These are phyloP conservation scores for Schizosaccharomyces osmophilus DNA, from an alignment of 805 yeast genomes.

Conservation along the genomic window DNA sequence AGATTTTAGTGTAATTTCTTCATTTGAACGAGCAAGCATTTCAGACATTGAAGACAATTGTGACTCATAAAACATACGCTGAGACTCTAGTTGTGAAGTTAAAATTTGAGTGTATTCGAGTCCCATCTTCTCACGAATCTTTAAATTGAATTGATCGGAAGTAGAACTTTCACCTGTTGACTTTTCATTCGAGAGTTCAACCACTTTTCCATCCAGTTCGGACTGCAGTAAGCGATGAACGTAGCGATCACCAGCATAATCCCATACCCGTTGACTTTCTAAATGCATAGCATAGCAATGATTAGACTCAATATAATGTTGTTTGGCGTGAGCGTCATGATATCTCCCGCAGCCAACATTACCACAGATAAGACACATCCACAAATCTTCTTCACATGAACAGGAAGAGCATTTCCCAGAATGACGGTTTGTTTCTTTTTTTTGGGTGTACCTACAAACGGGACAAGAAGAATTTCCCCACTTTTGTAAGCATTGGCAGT, in stretches of 20 bases:
- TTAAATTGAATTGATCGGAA: constrained; percentile 8
- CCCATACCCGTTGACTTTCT: constrained; percentile 73
- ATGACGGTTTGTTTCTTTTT: constrained; percentile 9
- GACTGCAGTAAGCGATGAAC: constrained; percentile 70
- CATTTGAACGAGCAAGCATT: constrained; percentile 8
- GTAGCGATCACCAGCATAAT: constrained; percentile 72
- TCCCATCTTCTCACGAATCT: constrained; percentile 33
- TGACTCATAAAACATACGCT: constrained; percentile 55
- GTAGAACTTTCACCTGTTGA: constrained; percentile 3
- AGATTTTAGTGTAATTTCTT: constrained; percentile 9
- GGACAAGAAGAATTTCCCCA: constrained; percentile 75
- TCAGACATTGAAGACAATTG: constrained; percentile 18
- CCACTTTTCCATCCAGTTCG: constrained; percentile 71
- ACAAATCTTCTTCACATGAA: constrained; percentile 33
- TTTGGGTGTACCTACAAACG: constrained; percentile 55
- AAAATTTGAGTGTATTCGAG: constrained; percentile 60
- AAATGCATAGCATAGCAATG: constrained; percentile 87
- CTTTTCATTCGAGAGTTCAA: constrained; percentile 29
- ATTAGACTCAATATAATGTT: constrained; percentile 50
- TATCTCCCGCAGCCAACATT: constrained; percentile 81
- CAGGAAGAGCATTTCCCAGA: constrained; percentile 28
- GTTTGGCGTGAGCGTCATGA: constrained; percentile 61
- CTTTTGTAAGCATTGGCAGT: constrained; percentile 62
- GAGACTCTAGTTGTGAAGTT: constrained; percentile 62
- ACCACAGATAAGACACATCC: constrained; percentile 83